A percentile compares a stretch with the other conserved stretches of the same genome.
Evolutionary conservation across 2,329 filamentous ascomycete species (phyloP).

Genomic region (Pseudogymnoascus sp.): DNA sequence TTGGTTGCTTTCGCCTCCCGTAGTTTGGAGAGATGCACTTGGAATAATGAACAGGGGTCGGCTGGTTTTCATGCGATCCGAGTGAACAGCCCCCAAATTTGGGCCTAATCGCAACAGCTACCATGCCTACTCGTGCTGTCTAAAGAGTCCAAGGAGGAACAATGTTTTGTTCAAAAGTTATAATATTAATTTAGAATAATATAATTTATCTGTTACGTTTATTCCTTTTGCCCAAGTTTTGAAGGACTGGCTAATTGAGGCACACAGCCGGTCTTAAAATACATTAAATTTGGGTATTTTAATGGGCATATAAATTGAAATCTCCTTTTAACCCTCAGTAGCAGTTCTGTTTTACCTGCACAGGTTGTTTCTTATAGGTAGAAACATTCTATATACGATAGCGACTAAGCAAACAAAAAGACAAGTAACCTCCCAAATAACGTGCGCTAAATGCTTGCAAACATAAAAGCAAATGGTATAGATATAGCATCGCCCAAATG

Average conservation of each 20-base stretch:
- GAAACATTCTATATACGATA: conserved; percentile 2
- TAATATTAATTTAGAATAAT: no score
- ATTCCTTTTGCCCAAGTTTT: no score
- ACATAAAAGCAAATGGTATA: conserved; percentile 5
- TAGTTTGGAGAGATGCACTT: not conserved
- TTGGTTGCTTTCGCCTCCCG: conserved; percentile 5
- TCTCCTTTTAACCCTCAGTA: conserved; percentile 1
- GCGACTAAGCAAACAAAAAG: not conserved
- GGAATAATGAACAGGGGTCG: not conserved
- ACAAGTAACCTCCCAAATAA: conserved; percentile 3
- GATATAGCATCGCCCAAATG: conserved; percentile 4
- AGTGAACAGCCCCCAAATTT: not conserved
- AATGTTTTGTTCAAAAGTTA: no score
- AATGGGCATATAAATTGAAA: conserved; percentile 3
- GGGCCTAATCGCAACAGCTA: no score
- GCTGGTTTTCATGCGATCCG: not conserved
- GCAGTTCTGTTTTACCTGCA: conserved; percentile 10
- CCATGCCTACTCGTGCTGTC: no score
- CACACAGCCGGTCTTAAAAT: not conserved
- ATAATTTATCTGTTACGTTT: no score
- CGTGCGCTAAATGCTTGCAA: conserved; percentile 9
- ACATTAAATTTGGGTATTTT: conserved; percentile 6
- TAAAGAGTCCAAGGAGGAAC: no score
- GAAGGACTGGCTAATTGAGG: no score
- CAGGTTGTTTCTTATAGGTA: not conserved